Conservation (phyloP, 2,329 filamentous ascomycete genomes). For the Colletotrichum chrysophilum region DNA sequence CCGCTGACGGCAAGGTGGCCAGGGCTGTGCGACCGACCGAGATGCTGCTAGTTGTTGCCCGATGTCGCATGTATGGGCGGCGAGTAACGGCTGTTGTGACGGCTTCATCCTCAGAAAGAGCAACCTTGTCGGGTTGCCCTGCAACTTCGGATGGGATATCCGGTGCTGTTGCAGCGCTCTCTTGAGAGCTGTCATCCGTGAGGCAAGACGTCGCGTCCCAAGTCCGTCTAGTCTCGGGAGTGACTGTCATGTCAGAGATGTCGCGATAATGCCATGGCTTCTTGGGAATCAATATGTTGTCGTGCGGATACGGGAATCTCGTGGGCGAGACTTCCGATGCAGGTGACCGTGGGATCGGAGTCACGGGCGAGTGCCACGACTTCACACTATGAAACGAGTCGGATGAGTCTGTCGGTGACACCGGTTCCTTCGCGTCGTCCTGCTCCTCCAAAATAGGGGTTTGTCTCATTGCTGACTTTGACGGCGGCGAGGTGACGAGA, state of each 20-base stretch:
- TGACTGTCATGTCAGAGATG: slow-evolving; percentile 36
- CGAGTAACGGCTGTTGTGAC: slow-evolving; percentile 31
- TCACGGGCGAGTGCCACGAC: slow-evolving; percentile 54
- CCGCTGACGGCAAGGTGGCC: slow-evolving; percentile 71
- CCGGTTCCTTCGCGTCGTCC: slow-evolving; percentile 28
- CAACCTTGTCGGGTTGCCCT: slow-evolving; percentile 8
- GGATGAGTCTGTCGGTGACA: slow-evolving; percentile 51
- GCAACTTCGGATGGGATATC: slow-evolving; percentile 15
- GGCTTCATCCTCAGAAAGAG: slow-evolving; percentile 13
- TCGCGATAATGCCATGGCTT: slow-evolving; percentile 33
- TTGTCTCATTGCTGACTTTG: slow-evolving; percentile 27
- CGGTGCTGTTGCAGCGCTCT: slow-evolving; percentile 29
- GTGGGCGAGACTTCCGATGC: slow-evolving; percentile 39
- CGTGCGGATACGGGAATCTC: slow-evolving; percentile 43
- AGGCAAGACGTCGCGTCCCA: slow-evolving; percentile 33
- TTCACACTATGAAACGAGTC: slow-evolving; percentile 62
- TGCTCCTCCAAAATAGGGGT: slow-evolving; percentile 11
- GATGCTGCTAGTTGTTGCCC: slow-evolving; percentile 57
- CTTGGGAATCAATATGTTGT: slow-evolving; percentile 41
- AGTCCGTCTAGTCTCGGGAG: slow-evolving; percentile 33
- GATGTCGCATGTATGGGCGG: slow-evolving; percentile 52
- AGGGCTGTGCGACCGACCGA: slow-evolving; percentile 61
- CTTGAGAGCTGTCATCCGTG: slow-evolving; percentile 29
- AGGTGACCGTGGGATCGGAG: slow-evolving; percentile 50
- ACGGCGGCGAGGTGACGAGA: slow-evolving; percentile 44